Evolutionary conservation across 768 basidiomycete genomes (phyloP), one percentile per base, ranked within the genome.

Genomic region (Strobilomyces dryophilus): DNA sequence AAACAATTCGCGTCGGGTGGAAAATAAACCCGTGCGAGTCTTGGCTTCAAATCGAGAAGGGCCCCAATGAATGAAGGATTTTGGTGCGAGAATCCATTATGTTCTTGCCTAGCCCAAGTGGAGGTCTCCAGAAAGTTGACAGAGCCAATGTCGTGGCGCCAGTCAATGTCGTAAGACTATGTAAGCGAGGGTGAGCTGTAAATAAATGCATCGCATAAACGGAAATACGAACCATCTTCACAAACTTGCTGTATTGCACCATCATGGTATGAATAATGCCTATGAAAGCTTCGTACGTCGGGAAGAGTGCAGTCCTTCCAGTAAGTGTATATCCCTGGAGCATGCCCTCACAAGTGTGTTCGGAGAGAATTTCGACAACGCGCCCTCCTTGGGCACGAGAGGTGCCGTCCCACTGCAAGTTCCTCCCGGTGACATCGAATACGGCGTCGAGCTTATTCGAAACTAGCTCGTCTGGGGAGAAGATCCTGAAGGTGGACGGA

Each of bases 301-400:
- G 92, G 80, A 95, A 92, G 32, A 95, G 74, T 12, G 82, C 92
- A 0, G 85, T 87, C 37, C 86, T 77, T 9, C 93, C 93, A 0
- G 93, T 95, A 43, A 97, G 80, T 7, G 91, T 92, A 70, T 95
- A 95, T 3, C 93, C 92, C 69, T 97, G 90, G 12, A 95, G 74
- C 85, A 92, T 92, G 21, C 87, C 91, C 65, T 93, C 89, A 59
- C 88, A 88, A 10, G 89, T 91, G 63, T 93, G 91, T 63, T 92
- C 90, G 8, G 87, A 90, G 17, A 95, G 81, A 51, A 94, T 93
- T 70, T 95, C 93, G 54, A 93, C 76, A 42, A 95, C 82, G 9
- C 92, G 84, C 1, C 92, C 93, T 37, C 89, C 89, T 56, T 84
- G 74, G 10, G 74, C 83, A 57, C 86, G 81, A 20, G 74, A 76